Conservation (phyloP, 352 stramenopile genomes). For the Globisporangium viniferum region DNA sequence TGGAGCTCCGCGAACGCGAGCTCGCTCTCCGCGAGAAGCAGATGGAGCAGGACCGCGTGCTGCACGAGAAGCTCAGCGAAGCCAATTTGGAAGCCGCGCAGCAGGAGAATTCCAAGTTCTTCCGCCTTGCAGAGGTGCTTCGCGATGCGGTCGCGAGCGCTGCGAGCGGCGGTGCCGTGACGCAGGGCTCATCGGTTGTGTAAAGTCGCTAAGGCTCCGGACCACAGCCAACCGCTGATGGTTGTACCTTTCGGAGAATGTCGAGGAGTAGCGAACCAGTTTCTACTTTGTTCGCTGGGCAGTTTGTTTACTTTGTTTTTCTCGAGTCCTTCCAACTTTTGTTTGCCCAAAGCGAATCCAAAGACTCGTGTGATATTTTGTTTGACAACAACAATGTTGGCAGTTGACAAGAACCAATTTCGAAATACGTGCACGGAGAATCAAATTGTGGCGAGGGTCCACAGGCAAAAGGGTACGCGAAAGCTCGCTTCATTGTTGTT, state of each 20-base stretch:
- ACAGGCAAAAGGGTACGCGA: background rate
- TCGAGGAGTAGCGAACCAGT: background rate
- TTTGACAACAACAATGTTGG: background rate
- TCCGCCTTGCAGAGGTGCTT: constrained; percentile 56
- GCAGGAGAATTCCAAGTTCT: constrained; percentile 52
- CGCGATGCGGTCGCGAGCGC: constrained; percentile 45
- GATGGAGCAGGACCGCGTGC: constrained; percentile 52
- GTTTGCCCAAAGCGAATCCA: no score
- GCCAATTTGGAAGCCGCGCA: constrained; percentile 42
- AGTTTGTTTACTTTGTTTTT: background rate
- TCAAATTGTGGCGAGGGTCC: background rate
- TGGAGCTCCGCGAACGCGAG: constrained; percentile 68
- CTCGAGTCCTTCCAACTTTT: background rate
- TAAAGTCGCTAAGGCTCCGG: constrained; percentile 9
- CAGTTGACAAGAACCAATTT: background rate
- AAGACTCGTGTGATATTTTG: background rate
- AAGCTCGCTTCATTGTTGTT: background rate
- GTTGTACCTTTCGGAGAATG: background rate
- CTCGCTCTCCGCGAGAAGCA: constrained; percentile 59
- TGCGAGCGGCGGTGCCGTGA: constrained; percentile 5
- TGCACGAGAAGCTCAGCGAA: constrained; percentile 55
- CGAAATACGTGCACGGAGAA: background rate
- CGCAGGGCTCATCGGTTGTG: constrained; percentile 32
- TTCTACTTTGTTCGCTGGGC: background rate
- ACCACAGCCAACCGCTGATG: background rate